Conservation (phyloP, 768 basidiomycete species). For the Suillus americanus region DNA sequence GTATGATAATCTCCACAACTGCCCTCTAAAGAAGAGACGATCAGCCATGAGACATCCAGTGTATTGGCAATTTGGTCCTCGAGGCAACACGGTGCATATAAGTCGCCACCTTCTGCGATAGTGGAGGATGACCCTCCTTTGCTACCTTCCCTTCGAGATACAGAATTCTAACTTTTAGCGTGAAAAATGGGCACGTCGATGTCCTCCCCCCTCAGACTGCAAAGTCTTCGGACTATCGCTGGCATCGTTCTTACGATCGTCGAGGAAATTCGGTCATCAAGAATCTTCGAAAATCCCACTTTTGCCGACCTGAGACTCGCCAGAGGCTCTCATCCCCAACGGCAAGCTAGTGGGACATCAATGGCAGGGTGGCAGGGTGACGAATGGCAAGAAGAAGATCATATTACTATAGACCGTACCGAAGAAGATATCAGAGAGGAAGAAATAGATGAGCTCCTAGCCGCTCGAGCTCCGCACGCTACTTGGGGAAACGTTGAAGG, state of each 20-base stretch:
- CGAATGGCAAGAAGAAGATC: not conserved
- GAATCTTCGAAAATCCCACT: not conserved
- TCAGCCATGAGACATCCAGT: slow-evolving; percentile 1
- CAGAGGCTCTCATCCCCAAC: not conserved
- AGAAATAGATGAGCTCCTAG: not conserved
- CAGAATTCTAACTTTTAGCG: not conserved
- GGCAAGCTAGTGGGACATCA: not conserved
- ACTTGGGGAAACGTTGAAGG: not conserved
- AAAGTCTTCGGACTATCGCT: not conserved
- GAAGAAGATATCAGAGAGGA: not conserved
- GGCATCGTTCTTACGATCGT: not conserved
- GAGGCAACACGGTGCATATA: not conserved
- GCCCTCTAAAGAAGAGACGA: slow-evolving; percentile 2
- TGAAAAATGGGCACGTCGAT: slow-evolving; percentile 1
- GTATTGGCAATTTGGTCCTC: not conserved
- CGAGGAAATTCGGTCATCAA: not conserved
- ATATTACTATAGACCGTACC: not conserved
- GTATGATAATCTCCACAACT: not conserved
- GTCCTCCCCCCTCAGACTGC: not conserved
- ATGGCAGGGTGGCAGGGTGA: not conserved
- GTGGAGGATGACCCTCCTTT: not conserved
- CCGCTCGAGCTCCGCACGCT: not conserved
- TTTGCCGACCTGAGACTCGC: not conserved
- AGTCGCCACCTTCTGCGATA: not conserved
- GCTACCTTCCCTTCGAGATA: not conserved